These are phyloP conservation scores for Pseudisothecium myosuroides DNA, from an alignment of 225 moss, liverwort and hornwort species.

Conservation along the genomic window DNA sequence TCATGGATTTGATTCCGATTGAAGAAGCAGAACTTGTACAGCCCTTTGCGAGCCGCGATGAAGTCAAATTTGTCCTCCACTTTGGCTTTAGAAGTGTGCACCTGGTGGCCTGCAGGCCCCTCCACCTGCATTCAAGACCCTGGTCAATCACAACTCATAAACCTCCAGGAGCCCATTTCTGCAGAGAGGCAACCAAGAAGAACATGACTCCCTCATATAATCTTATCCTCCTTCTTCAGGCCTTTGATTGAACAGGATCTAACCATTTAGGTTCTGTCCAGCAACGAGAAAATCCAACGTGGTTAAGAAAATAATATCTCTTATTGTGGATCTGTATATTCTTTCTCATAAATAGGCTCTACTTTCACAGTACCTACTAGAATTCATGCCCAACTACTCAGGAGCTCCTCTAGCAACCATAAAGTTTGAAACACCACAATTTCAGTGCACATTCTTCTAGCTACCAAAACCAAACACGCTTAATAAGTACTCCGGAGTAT, in stretches of 20 bases:
- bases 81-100: conserved; percentile 34
- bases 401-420: background rate
- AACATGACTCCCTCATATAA: background rate
- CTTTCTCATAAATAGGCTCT: background rate
- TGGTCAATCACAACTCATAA: background rate
- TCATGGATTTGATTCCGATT: conserved; percentile 69
- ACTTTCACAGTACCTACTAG: background rate
- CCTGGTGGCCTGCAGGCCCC: conserved; percentile 58
- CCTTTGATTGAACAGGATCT: background rate
- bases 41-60: conserved; percentile 39
- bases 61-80: conserved; percentile 83
- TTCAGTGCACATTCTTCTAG: background rate
- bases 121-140: conserved; percentile 54
- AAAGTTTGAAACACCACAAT: background rate
- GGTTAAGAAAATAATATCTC: background rate
- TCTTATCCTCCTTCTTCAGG: background rate
- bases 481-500: background rate
- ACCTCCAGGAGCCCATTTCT: background rate
- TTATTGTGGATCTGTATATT: background rate
- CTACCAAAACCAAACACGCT: background rate
- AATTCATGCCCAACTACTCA: background rate
- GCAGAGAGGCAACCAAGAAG: background rate
- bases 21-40: conserved; percentile 84
- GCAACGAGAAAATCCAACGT: background rate
- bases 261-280: background rate